Conservation (phyloP, 495 filamentous ascomycete species). For the Podospora australis region DNA sequence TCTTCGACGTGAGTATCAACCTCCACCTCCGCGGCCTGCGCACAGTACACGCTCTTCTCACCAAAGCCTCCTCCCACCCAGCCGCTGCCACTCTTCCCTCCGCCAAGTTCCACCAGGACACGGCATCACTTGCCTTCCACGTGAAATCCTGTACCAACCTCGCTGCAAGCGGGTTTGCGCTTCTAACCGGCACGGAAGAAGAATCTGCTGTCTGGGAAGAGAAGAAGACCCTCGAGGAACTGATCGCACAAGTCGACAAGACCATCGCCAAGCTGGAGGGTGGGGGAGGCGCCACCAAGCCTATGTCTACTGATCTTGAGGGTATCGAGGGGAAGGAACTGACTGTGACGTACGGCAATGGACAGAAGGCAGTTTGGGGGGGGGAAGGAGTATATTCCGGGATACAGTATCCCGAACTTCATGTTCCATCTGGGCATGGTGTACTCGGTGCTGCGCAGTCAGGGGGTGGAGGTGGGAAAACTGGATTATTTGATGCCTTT, state of each 20-base stretch:
- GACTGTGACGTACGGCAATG: no score
- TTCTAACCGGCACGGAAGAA: not conserved
- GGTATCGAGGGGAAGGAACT: no score
- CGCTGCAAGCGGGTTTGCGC: not conserved
- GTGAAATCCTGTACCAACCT: not conserved
- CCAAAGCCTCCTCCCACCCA: slow-evolving; percentile 1
- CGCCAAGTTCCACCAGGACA: not conserved
- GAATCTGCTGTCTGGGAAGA: not conserved
- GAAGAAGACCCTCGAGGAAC: not conserved
- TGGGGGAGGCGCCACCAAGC: no score
- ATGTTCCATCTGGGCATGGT: slow-evolving; percentile 8
- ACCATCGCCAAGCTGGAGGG: not conserved
- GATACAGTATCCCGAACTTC: slow-evolving; percentile 2
- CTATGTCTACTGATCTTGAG: no score
- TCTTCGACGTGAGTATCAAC: no score
- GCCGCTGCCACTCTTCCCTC: not conserved
- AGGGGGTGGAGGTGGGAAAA: slow-evolving; percentile 7
- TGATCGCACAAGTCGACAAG: slow-evolving; percentile 1
- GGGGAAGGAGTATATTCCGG: not conserved
- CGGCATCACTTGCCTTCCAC: slow-evolving; percentile 1
- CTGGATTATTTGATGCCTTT: slow-evolving; percentile 6
- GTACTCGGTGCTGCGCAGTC: not conserved
- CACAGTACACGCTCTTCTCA: slow-evolving; percentile 2
- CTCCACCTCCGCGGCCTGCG: no score
- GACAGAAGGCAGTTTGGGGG: no score